Evolutionary conservation across 345 rosid genomes (phyloP).

Genomic region (Citrus reticulata): DNA sequence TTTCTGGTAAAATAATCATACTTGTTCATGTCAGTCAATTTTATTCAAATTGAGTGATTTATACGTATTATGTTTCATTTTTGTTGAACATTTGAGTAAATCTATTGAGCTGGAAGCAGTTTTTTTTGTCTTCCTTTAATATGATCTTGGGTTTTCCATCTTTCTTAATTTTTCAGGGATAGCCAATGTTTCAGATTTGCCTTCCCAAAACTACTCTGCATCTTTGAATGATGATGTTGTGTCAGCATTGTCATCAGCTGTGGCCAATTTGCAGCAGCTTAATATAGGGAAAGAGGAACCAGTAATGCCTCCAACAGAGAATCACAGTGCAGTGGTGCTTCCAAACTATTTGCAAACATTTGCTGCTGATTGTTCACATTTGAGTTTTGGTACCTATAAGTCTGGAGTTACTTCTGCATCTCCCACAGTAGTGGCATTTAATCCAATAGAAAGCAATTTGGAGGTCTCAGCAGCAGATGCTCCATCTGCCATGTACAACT

Average conservation of each 20-base stretch:
- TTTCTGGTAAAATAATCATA: neutral
- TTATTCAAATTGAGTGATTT: neutral
- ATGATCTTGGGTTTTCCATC: neutral
- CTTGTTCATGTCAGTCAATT: neutral
- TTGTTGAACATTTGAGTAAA: neutral
- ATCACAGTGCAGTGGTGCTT: constrained; percentile 33
- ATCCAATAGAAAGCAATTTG: constrained; percentile 12
- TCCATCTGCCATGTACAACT: constrained; percentile 18
- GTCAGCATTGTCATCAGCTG: constrained; percentile 20
- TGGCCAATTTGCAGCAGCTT: constrained; percentile 31
- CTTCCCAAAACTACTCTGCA: constrained; percentile 14
- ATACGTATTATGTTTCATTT: neutral
- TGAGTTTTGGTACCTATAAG: constrained; percentile 53
- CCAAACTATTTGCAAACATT: constrained; percentile 43
- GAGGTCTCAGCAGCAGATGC: constrained; percentile 20
- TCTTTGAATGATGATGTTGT: constrained; percentile 14
- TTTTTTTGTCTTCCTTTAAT: neutral
- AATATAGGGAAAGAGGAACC: constrained; percentile 22
- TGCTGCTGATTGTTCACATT: constrained; percentile 45
- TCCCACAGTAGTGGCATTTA: constrained; percentile 14
- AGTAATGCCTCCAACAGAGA: constrained; percentile 10
- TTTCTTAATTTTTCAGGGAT: constrained; percentile 9
- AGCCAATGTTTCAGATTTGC: constrained; percentile 3
- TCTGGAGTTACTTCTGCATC: constrained; percentile 19
- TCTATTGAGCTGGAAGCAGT: neutral